Base-by-base conservation (phyloP, 2,329 filamentous ascomycete genomes). In the Penicillium aurantiogriseum region DNA sequence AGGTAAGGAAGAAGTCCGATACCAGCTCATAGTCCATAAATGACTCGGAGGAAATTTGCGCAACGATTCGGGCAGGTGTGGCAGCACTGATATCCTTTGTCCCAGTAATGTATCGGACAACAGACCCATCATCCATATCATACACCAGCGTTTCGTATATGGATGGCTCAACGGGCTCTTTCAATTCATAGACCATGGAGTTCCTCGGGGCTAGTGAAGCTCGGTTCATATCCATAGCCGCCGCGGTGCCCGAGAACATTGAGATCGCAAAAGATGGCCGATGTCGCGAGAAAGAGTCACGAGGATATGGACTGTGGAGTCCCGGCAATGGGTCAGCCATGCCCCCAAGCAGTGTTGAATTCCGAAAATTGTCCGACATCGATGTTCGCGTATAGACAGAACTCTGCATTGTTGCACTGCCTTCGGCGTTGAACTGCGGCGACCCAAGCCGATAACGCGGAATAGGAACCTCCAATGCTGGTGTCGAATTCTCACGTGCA, bases 1-100 rank as follows among this genome's bases (percentile, higher is more conserved):
- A 99, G 0, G 94, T 97, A 23, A 99, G 84, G 69, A 99, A 99
- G 76, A 99, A 99, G 74, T 99, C 94, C 1, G 94, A 97, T 5
- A 99, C 85, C 5, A 99, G 83, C 69, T 97, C 93, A 72, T 99
- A 99, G 73, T 99, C 93, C 69, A 99, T 85, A 71, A 97, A 97
- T 49, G 87, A 92, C 17, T 94, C 91, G 0, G 94, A 97, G 0
- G 94, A 97, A 62, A 99, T 97, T 76, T 99, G 92, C 13, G 93
- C 92, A 49, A 99, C 90, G 38, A 99, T 85, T 13, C 94, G 88
- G 3, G 92, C 88, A 2, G 93, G 92, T 0, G 92, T 97, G 15
- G 94, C 94, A 35, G 94, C 94, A 31, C 88, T 88, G 21, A 99
- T 92, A 42, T 91, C 84, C 48, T 87, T 86, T 11, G 85, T 85